Percentiles rank a stretch among this genome's conserved stretches.
phyloP scores from a whole-genome alignment of 1,139 yeast species.

The Yamadazyma diospyri region DNA sequence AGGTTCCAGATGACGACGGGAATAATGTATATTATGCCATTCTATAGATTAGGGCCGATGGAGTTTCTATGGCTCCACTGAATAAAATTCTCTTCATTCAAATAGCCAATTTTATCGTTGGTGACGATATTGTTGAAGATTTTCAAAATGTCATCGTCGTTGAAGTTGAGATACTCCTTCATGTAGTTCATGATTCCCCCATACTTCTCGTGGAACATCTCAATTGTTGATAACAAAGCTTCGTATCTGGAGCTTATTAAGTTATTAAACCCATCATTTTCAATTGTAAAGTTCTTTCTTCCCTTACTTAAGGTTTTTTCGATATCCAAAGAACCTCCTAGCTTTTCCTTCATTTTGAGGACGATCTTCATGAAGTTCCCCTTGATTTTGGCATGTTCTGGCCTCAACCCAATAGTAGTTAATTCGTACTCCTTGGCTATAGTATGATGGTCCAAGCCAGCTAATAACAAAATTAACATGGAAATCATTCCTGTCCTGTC shows the following conservation, averaged over 20 bases:
- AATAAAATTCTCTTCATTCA: slow-evolving; percentile 18
- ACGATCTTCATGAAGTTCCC: slow-evolving; percentile 31
- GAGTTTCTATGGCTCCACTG: slow-evolving; percentile 26
- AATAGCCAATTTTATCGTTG: slow-evolving; percentile 17
- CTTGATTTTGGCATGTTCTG: slow-evolving; percentile 42
- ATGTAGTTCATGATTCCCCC: slow-evolving; percentile 57
- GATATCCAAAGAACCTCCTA: slow-evolving; percentile 24
- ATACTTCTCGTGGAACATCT: slow-evolving; percentile 44
- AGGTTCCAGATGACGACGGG: slow-evolving; percentile 2
- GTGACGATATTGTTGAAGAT: slow-evolving; percentile 46
- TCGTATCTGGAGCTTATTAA: slow-evolving; percentile 67
- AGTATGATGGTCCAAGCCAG: slow-evolving; percentile 63
- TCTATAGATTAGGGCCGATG: slow-evolving; percentile 11
- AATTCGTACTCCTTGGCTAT: slow-evolving; percentile 73
- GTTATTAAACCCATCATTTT: slow-evolving; percentile 50
- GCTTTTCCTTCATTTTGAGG: slow-evolving; percentile 25
- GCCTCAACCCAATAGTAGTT: slow-evolving; percentile 61
- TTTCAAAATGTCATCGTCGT: slow-evolving; percentile 43
- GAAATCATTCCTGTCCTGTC: slow-evolving; percentile 79
- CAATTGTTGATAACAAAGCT: slow-evolving; percentile 66
- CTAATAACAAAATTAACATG: slow-evolving; percentile 60
- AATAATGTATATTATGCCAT: slow-evolving; percentile 8
- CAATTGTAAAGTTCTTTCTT: slow-evolving; percentile 37
- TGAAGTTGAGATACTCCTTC: slow-evolving; percentile 42
- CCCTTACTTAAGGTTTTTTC: slow-evolving; percentile 31